Percentiles rank a stretch among this genome's conserved stretches.
Conservation (phyloP, 768 basidiomycete genomes). For the Neoboletus subvelutipes region DNA sequence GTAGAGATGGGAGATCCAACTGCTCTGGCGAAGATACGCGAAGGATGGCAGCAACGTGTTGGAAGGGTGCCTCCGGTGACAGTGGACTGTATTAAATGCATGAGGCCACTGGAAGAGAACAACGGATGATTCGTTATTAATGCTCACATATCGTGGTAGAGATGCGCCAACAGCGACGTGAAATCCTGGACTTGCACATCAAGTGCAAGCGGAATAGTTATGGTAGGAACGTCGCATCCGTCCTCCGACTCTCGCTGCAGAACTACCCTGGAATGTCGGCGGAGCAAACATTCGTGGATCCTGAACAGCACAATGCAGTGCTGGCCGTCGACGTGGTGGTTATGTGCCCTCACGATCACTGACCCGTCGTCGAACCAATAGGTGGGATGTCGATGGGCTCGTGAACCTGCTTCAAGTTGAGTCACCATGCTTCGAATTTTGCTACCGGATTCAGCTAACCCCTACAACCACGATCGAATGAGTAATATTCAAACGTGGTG, state of each 20-base stretch:
- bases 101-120: not conserved
- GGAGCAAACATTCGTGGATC: conserved; percentile 53
- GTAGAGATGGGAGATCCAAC: conserved; percentile 56
- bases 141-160: conserved; percentile 70
- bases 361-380: conserved; percentile 73
- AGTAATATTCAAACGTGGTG: conserved; percentile 2
- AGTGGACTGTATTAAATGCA: conserved; percentile 45
- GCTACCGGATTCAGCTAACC: conserved; percentile 3
- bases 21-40: conserved; percentile 55
- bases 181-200: conserved; percentile 48
- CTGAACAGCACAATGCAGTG: conserved; percentile 43
- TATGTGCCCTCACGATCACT: conserved; percentile 46
- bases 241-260: conserved; percentile 5
- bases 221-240: conserved; percentile 16
- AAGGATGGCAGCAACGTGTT: conserved; percentile 51
- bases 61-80: conserved; percentile 41
- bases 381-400: conserved; percentile 38
- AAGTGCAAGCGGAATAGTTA: conserved; percentile 37
- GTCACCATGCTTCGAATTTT: not conserved
- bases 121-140: not conserved
- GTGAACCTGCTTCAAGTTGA: not conserved
- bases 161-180: conserved; percentile 54
- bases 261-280: conserved; percentile 44
- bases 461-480: conserved; percentile 7
- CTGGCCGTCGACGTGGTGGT: conserved; percentile 13